A percentile compares a stretch with the other conserved stretches of the same genome.
Evolutionary conservation across 148 eudicot species (phyloP).

Genomic region (Pharnaceum exiguum): DNA sequence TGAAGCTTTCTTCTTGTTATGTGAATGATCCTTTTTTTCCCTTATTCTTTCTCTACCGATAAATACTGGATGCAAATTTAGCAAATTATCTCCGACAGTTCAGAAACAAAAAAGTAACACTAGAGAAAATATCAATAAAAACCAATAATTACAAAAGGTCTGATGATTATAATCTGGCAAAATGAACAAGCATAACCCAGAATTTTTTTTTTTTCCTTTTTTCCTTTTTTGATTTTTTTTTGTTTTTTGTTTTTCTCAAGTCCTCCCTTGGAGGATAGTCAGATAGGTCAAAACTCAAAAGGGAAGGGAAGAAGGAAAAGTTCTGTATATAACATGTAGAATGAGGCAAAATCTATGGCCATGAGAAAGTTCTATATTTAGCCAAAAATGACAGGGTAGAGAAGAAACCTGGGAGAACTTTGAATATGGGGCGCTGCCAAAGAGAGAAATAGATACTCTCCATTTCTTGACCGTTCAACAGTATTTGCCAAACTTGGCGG

Average conservation of each 20-base stretch:
- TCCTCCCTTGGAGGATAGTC: constrained; percentile 17
- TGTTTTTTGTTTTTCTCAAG: neutral
- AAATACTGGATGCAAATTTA: too few species aligned
- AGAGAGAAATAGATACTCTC: constrained; percentile 2
- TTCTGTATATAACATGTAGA: constrained; percentile 11
- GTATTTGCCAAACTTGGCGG: constrained; percentile 15
- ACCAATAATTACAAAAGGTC: neutral
- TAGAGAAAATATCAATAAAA: neutral
- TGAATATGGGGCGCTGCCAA: constrained; percentile 13
- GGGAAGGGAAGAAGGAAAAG: constrained; percentile 6
- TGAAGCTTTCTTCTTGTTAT: too few species aligned
- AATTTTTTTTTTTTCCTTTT: neutral
- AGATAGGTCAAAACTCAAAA: constrained; percentile 24
- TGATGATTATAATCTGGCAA: constrained; percentile 15
- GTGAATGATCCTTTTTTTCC: too few species aligned
- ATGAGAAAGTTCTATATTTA: constrained; percentile 20
- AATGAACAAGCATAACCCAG: constrained; percentile 20
- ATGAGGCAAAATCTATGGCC: constrained; percentile 13
- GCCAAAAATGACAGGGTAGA: constrained; percentile 17
- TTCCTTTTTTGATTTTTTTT: constrained; percentile 18
- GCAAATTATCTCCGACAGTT: too few species aligned
- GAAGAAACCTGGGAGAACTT: constrained; percentile 15
- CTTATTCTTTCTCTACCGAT: too few species aligned
- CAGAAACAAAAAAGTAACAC: neutral
- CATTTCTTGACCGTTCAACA: constrained; percentile 11